Evolutionary conservation across 805 yeast genomes (phyloP), one percentile per base, ranked within the genome.

Genomic region (Ogataea trehaloabstinens): DNA sequence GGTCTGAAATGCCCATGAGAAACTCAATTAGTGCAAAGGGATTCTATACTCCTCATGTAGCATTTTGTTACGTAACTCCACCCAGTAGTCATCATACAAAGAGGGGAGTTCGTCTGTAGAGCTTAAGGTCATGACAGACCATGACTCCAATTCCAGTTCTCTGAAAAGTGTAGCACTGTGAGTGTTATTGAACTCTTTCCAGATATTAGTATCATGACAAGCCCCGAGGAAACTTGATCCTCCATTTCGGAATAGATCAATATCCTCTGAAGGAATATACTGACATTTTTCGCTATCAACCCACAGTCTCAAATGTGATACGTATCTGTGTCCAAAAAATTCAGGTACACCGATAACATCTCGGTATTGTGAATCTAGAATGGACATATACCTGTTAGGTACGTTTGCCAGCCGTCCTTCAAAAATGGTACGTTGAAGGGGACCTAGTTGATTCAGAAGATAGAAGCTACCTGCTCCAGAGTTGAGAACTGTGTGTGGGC

Each of bases 231-330:
- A 66, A 16, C 58, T 59, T 12, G 61, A 52, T 8, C 60, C 61
- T 12, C 64, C 64, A 28, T 49, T 50, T 34, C 58, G 59, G 41
- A 65, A 64, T 32, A 54, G 51, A 25, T 50, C 54, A 30, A 64
- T 59, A 38, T 66, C 72, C 45, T 66, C 71, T 24, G 56, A 55
- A n/a, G 71, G 72, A 22, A 67, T 64, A 35, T 67, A 67, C 2
- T 60, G 43, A 44, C 72, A 67, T 44, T 66, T 61, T 19, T 54
- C 53, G 19, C 52, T 56, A 30, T 62, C 64, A 21, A 64, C 66
- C 60, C 69, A 67, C 15, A 66, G 41, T 41, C 72, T 49, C 31
- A 66, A 40, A 47, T 66, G 72, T 6, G 60, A 61, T 27, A 60
- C 54, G 42, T 49, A 67, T 18, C 52, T 48, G 41, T 60, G 64